phyloP scores from a whole-genome alignment of 2,329 filamentous ascomycete species.

The Talaromyces piceae region DNA sequence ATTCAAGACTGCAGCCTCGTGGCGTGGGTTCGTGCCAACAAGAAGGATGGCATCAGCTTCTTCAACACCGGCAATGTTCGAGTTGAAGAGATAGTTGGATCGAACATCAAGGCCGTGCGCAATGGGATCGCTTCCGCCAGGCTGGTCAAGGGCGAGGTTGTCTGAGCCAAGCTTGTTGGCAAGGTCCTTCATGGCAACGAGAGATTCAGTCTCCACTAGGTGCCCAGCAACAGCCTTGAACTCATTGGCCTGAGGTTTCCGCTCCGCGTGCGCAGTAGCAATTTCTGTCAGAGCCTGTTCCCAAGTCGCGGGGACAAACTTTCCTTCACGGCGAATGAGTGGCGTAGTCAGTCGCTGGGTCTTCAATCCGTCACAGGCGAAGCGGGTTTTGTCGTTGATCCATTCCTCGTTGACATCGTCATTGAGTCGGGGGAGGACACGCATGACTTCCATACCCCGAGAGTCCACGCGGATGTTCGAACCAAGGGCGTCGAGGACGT shows the following conservation, averaged over 20 bases:
- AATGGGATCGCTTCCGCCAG: constrained; percentile 71
- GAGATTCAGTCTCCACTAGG: constrained; percentile 81
- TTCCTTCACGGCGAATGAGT: constrained; percentile 76
- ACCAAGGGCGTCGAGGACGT: constrained; percentile 85
- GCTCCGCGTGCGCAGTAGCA: constrained; percentile 66
- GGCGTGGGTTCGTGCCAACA: constrained; percentile 88
- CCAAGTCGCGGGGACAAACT: constrained; percentile 90
- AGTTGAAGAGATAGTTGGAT: constrained; percentile 96
- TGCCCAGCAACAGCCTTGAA: constrained; percentile 93
- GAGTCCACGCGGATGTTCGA: constrained; percentile 94
- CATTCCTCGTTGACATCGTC: constrained; percentile 99
- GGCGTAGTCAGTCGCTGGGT: constrained; percentile 93
- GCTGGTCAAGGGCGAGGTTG: constrained; percentile 87
- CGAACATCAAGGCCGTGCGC: constrained; percentile 90
- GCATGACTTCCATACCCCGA: constrained; percentile 92
- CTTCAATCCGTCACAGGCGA: constrained; percentile 92
- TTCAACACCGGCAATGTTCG: constrained; percentile 85
- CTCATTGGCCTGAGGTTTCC: constrained; percentile 81
- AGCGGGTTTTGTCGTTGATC: constrained; percentile 98
- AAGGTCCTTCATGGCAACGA: constrained; percentile 95
- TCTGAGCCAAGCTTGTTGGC: constrained; percentile 95
- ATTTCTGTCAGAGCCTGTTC: constrained; percentile 91
- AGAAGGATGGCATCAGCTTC: constrained; percentile 88
- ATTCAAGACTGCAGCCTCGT: constrained; percentile 92
- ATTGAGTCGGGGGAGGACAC: constrained; percentile 83